Conservation (phyloP, 2,329 filamentous ascomycete species). For the Fusarium sp. region DNA sequence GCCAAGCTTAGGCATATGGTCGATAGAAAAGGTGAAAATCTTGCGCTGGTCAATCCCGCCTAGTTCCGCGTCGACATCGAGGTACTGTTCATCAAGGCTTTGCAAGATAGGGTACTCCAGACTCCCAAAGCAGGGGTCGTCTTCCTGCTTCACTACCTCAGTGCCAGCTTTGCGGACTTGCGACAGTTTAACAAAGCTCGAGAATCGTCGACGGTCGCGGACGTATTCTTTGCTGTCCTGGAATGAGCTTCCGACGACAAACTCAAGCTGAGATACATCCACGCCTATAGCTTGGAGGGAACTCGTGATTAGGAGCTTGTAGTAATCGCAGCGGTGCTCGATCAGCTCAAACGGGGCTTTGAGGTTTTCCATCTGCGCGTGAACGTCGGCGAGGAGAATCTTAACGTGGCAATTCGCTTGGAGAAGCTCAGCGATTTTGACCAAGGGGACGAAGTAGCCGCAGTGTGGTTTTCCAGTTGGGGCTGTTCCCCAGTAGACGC, state of each 20-base stretch:
- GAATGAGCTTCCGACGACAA: neutral
- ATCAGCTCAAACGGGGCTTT: accelerated
- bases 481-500: conserved; percentile 3
- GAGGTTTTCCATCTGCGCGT: neutral
- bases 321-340: neutral
- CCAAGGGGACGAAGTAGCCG: conserved; percentile 6
- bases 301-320: neutral
- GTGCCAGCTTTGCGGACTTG: neutral
- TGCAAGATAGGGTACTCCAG: neutral
- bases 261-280: neutral
- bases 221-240: neutral
- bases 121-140: accelerated
- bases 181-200: accelerated
- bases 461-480: conserved; percentile 12
- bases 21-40: neutral
- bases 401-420: neutral
- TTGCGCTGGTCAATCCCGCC: conserved; percentile 1
- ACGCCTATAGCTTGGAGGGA: neutral
- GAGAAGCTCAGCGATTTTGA: conserved; percentile 2
- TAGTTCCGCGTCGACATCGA: neutral
- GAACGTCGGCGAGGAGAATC: neutral
- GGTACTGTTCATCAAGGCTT: neutral
- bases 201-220: accelerated
- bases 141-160: neutral
- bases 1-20: neutral